A percentile compares a stretch with the other conserved stretches of the same genome.
phyloP scores from a whole-genome alignment of 805 yeast species.

The Blastobotrys americana region DNA sequence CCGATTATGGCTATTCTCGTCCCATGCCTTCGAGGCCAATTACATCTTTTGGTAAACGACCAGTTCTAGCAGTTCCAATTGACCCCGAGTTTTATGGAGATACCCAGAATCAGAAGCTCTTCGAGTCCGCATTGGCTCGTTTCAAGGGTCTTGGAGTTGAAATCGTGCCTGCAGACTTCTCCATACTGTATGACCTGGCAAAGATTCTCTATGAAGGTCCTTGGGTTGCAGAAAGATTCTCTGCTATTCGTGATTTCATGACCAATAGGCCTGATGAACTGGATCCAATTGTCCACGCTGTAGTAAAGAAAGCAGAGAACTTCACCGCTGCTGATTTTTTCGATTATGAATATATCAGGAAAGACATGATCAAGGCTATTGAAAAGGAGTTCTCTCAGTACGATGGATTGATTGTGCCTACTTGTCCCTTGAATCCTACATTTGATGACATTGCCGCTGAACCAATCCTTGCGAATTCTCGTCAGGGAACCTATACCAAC shows the following conservation, averaged over 20 bases:
- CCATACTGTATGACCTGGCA: constrained; percentile 73
- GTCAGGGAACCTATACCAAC: constrained; percentile 97
- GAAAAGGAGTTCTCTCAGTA: constrained; percentile 45
- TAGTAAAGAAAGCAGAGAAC: constrained; percentile 70
- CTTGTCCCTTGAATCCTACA: constrained; percentile 88
- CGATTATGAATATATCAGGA: constrained; percentile 80
- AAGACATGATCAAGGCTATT: constrained; percentile 64
- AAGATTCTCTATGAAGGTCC: constrained; percentile 90
- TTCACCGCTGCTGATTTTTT: constrained; percentile 79
- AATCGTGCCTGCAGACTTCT: constrained; percentile 59
- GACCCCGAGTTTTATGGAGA: constrained; percentile 76
- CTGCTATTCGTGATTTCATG: constrained; percentile 66
- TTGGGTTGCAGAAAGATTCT: constrained; percentile 96
- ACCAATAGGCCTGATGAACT: constrained; percentile 66
- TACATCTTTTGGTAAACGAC: constrained; percentile 48
- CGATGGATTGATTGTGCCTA: constrained; percentile 83
- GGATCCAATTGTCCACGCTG: constrained; percentile 76
- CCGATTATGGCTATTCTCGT: constrained; percentile 74
- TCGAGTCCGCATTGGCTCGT: constrained; percentile 50
- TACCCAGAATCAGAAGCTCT: constrained; percentile 64
- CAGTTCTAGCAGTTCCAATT: constrained; percentile 71
- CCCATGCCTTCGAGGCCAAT: constrained; percentile 61
- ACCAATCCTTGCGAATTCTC: constrained; percentile 76
- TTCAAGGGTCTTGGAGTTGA: constrained; percentile 51
- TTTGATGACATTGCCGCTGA: constrained; percentile 64